Base-by-base conservation (phyloP, 164 flowering plant species). In the Chloranthus sessilifolius region DNA sequence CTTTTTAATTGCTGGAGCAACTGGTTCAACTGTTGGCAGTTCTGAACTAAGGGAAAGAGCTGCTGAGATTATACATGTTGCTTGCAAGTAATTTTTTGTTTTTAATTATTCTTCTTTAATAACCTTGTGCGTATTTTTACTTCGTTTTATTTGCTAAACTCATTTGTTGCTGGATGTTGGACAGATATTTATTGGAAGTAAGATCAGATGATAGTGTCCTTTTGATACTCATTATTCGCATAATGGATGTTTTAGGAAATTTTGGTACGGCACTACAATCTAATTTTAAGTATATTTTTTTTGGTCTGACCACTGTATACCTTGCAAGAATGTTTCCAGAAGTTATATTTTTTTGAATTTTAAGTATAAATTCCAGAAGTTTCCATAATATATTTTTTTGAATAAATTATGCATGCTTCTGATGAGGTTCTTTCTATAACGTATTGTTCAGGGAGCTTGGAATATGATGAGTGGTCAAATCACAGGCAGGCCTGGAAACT, bases 141-240 rank as follows among this genome's bases (percentile, higher is more conserved):
- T n/a, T 10, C 23, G 20, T 28, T 11, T 21, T 36, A 27, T 42
- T 59, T 62, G 19, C 48, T 56, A 53, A 61, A 47, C 51, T 52
- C 20, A 42, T 60, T 50, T 10, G 24, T 33, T 17, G 60, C 31
- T 63, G 40, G 19, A n/a, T 42, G 34, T 42, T 58, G 47, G 5
- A 38, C 85, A 92, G 99, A 67, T 88, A 84, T 55, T 57, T 92
- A 42, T 30, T 88, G 56, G 85, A 87, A 61, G 74, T 84, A 67
- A 88, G 92, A 74, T 81, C 97, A 31, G 97, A 92, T 75, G 99
- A 92, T 70, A 92, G 97, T 78, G 82, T 88, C 62, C 73, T 92
- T 24, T 69, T 92, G 74, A 68, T 92, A 49, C 96, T 92, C 49
- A 42, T 84, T 39, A 72, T 92, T 50, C 97, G 95, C 43, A 74